Evolutionary conservation across 1,284 basidiomycete species (phyloP).

Genomic region (Melampsora medusae): DNA sequence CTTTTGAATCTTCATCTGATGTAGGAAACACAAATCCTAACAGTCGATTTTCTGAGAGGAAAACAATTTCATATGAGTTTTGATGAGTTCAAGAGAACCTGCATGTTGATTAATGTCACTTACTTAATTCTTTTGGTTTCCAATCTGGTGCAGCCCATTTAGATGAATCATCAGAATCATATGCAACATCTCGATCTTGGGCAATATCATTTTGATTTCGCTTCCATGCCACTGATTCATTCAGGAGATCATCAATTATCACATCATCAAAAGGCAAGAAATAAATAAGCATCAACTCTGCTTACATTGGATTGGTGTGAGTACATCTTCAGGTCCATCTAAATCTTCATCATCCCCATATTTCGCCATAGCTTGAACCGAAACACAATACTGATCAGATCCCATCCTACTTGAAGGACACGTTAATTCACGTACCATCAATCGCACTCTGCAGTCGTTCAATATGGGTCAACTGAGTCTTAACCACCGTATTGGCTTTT

Average conservation of each 20-base stretch:
- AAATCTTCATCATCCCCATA: slow-evolving; percentile 40
- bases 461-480: slow-evolving; percentile 20
- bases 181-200: slow-evolving; percentile 31
- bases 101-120: not conserved
- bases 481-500: slow-evolving; percentile 28
- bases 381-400: not conserved
- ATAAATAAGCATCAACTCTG: not conserved
- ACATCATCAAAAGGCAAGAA: not conserved
- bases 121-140: slow-evolving; percentile 44
- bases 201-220: slow-evolving; percentile 37
- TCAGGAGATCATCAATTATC: not conserved
- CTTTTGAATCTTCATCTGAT: slow-evolving; percentile 24
- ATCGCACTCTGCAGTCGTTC: slow-evolving; percentile 40
- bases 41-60: slow-evolving; percentile 23
- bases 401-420: not conserved
- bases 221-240: slow-evolving; percentile 35
- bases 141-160: slow-evolving; percentile 20
- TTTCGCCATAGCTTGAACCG: slow-evolving; percentile 31
- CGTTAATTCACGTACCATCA: slow-evolving; percentile 21
- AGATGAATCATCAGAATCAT: slow-evolving; percentile 43
- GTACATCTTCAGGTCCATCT: slow-evolving; percentile 25
- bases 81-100: not conserved
- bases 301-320: slow-evolving; percentile 33
- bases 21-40: slow-evolving; percentile 40
- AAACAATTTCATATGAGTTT: not conserved